These are phyloP conservation scores for Microthlaspi erraticum DNA, from an alignment of 345 rosid species.

Conservation along the genomic window DNA sequence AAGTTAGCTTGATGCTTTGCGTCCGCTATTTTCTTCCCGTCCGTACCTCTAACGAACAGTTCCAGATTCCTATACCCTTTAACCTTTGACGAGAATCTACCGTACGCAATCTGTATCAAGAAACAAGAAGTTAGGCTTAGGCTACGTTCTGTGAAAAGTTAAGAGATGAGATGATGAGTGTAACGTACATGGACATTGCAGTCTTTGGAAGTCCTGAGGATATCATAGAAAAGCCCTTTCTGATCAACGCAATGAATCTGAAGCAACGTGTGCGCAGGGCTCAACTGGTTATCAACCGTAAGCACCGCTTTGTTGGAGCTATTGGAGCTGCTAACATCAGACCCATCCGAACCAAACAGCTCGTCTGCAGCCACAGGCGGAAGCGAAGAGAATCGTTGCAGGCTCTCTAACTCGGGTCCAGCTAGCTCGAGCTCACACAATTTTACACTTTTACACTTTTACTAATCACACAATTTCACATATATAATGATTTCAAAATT, in stretches of 20 bases:
- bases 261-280: slow-evolving; percentile 76
- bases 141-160: background rate
- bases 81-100: slow-evolving; percentile 60
- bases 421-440: slow-evolving; percentile 78
- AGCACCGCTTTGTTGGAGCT: slow-evolving; percentile 50
- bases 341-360: slow-evolving; percentile 50
- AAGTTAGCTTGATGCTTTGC: slow-evolving; percentile 53
- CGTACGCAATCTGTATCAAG: slow-evolving; percentile 59
- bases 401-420: slow-evolving; percentile 58
- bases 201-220: slow-evolving; percentile 77
- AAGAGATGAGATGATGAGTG: background rate
- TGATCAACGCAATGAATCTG: slow-evolving; percentile 72
- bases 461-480: no score
- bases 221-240: slow-evolving; percentile 77
- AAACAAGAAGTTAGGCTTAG: slow-evolving; percentile 23
- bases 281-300: slow-evolving; percentile 64
- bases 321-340: slow-evolving; percentile 39
- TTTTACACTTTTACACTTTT: no score
- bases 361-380: slow-evolving; percentile 41
- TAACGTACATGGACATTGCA: slow-evolving; percentile 63
- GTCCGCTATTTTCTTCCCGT: slow-evolving; percentile 70
- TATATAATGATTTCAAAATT: no score
- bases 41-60: slow-evolving; percentile 63
- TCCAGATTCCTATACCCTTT: slow-evolving; percentile 60
- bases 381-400: slow-evolving; percentile 59